Evolutionary conservation across 805 yeast species (phyloP).

Genomic region (Ogataea chonburiensis): DNA sequence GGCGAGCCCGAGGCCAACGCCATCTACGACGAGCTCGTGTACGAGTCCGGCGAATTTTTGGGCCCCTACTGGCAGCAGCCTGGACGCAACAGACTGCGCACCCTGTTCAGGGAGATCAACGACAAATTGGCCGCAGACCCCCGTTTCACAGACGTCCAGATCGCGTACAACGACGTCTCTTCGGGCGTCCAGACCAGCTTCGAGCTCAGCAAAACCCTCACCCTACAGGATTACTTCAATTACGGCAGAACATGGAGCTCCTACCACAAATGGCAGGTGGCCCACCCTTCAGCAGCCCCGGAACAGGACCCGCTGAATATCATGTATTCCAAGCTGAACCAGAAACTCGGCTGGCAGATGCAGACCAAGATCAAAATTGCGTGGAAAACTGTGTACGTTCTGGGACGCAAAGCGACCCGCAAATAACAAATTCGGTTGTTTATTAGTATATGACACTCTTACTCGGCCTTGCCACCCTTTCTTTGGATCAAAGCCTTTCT

Average conservation of each 20-base stretch:
- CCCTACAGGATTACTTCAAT: conserved; percentile 45
- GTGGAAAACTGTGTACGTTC: conserved; percentile 52
- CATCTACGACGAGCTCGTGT: conserved; percentile 43
- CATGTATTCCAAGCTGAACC: conserved; percentile 37
- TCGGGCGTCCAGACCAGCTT: conserved; percentile 1
- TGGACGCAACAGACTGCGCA: conserved; percentile 59
- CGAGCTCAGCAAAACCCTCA: conserved; percentile 35
- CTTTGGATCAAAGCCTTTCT: conserved; percentile 96
- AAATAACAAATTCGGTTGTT: conserved; percentile 13
- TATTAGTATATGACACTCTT: conserved; percentile 37
- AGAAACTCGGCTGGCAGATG: conserved; percentile 45
- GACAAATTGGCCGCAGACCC: conserved; percentile 38
- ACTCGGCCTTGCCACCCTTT: conserved; percentile 97
- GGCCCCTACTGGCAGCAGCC: conserved; percentile 88
- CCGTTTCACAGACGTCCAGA: conserved; percentile 30
- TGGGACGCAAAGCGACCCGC: conserved; percentile 37
- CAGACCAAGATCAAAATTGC: conserved; percentile 41
- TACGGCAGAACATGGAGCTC: conserved; percentile 74
- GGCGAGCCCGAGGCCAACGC: conserved; percentile 55
- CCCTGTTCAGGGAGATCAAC: conserved; percentile 41
- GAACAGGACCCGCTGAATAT: conserved; percentile 37
- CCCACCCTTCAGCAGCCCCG: conserved; percentile 27
- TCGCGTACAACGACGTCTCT: conserved; percentile 31
- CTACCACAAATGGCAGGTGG: conserved; percentile 53
- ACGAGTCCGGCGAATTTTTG: conserved; percentile 42